These are phyloP conservation scores for Basipetospora chlamydospora DNA, from an alignment of 2,329 filamentous ascomycete genomes.

Conservation along the genomic window DNA sequence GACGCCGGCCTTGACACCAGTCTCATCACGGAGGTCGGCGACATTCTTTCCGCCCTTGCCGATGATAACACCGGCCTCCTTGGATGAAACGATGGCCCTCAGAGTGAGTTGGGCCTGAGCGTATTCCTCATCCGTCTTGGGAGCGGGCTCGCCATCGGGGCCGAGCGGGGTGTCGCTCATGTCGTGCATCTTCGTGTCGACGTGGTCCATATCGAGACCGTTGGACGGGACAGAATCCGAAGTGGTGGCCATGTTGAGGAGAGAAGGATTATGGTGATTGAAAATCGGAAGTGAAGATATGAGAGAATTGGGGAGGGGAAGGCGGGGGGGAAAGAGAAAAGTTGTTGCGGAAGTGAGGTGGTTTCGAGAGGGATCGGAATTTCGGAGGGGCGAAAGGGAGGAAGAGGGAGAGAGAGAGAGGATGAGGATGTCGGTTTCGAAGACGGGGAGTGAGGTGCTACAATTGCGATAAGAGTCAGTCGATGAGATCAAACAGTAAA, in stretches of 20 bases:
- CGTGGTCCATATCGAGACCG: constrained; percentile 50
- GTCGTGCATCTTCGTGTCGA: constrained; percentile 44
- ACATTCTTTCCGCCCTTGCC: constrained; percentile 98
- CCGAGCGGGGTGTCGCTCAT: constrained; percentile 37
- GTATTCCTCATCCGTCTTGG: constrained; percentile 95
- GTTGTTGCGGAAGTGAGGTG: neutral
- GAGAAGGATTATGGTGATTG: constrained; percentile 7
- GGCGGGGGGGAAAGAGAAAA: neutral
- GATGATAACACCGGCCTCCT: constrained; percentile 97
- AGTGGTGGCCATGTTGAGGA: constrained; percentile 41
- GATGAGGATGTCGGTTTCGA: too few species aligned
- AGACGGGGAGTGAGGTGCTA: too few species aligned
- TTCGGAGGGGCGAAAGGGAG: neutral
- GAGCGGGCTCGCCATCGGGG: constrained; percentile 62
- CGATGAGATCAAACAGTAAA: too few species aligned
- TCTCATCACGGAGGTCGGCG: constrained; percentile 90
- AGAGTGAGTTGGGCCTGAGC: constrained; percentile 83
- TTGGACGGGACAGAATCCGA: constrained; percentile 44
- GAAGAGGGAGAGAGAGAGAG: neutral
- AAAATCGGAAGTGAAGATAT: too few species aligned
- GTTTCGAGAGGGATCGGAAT: neutral
- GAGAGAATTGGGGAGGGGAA: constrained; percentile 5
- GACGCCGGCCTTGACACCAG: constrained; percentile 92
- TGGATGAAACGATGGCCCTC: constrained; percentile 94
- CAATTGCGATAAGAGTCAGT: too few species aligned